Conservation (phyloP, 768 basidiomycete genomes). For the Auriscalpium vulgare region DNA sequence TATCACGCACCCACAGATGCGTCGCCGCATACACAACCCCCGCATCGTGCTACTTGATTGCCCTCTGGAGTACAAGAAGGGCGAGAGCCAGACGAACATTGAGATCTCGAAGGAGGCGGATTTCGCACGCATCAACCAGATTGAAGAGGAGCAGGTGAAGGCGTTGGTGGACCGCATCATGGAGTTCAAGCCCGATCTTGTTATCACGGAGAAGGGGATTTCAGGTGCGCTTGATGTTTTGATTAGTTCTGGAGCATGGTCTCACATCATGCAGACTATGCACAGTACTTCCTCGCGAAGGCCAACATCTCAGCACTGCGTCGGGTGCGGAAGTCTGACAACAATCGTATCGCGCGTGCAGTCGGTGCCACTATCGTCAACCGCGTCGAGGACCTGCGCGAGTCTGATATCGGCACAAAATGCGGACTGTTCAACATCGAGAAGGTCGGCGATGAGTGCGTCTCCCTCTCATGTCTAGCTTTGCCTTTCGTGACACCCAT, state of each 20-base stretch:
- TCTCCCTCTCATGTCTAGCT: neutral
- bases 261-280: conserved; percentile 55
- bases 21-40: conserved; percentile 83
- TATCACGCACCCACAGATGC: conserved; percentile 96
- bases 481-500: neutral
- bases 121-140: conserved; percentile 86
- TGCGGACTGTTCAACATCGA: conserved; percentile 97
- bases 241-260: neutral
- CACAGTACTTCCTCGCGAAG: conserved; percentile 84
- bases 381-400: conserved; percentile 88
- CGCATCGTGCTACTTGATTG: conserved; percentile 88
- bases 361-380: conserved; percentile 97
- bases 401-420: conserved; percentile 82
- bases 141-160: conserved; percentile 97
- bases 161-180: conserved; percentile 73
- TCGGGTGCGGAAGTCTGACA: conserved; percentile 97
- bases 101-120: conserved; percentile 92
- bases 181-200: conserved; percentile 90
- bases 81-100: conserved; percentile 97
- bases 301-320: conserved; percentile 89
- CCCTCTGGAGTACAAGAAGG: conserved; percentile 98
- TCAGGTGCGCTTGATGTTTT: conserved; percentile 54
- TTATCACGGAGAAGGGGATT: conserved; percentile 97
- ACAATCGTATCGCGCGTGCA: conserved; percentile 95
- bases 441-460: conserved; percentile 92